Base-by-base conservation (phyloP, 2,329 filamentous ascomycete genomes). In the Diaporthe aspalathi region DNA sequence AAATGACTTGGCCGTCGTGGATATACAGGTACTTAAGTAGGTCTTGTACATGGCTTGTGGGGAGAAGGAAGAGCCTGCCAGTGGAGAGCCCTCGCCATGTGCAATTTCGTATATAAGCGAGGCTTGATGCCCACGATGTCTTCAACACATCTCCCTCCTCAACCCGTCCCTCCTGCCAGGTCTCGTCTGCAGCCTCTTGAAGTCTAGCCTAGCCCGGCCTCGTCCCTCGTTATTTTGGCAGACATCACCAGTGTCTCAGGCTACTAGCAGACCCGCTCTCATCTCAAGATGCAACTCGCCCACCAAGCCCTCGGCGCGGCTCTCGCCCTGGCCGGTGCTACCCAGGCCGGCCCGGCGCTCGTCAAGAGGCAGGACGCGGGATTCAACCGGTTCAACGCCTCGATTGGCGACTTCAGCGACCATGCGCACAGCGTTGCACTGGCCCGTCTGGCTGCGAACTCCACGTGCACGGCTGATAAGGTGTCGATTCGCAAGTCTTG, bases 401-500 rank as follows among this genome's bases (percentile, higher is more conserved):
- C 60, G 27, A 65, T 65, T 20, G 60, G 20, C 14, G 60, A 65
- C n/a, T 50, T 65, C 38, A n/a, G 29, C 60, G 60, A 50, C 3
- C 29, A 65, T 17, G 60, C 60, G 3, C 60, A 38, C 60, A 50
- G 60, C 60, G 29, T 65, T 65, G 60, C 60, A 22, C 43, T 65
- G 29, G 35, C 60, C 24, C 60, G 60, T 7, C n/a, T 65, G 60
- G 45, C 17, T 50, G 45, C 29, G n/a, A 65, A 65, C 45, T 65
- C 67, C 3, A 63, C 67, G 12, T 69, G 67, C 22, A 69, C 67
- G 24, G 22, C 38, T 52, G 67, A 69, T 16, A 69, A 69, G 27
- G n/a, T 69, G 12, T 49, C 38, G 22, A 56, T 69, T 43, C 67
- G 67, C 22, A 69, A 69, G 27, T 69, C 43, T 29, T 69, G 67